Conservation (phyloP, 2,329 filamentous ascomycete species). For the Akanthomyces muscarius region DNA sequence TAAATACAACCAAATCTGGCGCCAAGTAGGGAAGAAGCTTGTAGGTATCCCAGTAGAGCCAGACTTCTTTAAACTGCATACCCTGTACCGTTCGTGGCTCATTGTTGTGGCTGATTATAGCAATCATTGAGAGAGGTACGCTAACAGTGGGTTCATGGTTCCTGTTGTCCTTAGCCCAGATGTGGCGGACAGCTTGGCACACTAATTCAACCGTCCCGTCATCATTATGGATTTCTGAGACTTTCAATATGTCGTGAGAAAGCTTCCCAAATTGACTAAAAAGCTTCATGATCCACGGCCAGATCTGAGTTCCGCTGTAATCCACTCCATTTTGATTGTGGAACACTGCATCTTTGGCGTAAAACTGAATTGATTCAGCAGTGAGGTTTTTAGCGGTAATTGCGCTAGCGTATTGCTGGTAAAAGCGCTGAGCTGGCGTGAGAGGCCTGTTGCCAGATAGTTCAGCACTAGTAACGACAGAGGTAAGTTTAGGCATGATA, state of each 20-base stretch:
- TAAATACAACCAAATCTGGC: background rate
- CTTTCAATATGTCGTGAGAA: background rate
- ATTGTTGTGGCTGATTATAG: background rate
- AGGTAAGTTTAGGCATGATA: background rate
- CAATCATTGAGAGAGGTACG: background rate
- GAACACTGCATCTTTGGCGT: background rate
- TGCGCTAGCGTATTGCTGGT: background rate
- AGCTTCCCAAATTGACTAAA: background rate
- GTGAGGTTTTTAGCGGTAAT: background rate
- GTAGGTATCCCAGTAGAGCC: background rate
- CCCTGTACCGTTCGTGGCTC: background rate
- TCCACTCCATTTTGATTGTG: background rate
- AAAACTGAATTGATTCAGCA: background rate
- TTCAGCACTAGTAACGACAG: background rate
- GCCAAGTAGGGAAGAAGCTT: background rate
- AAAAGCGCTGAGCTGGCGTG: background rate
- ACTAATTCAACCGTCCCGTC: background rate
- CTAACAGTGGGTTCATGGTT: background rate
- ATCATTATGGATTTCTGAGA: background rate
- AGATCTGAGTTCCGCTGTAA: background rate
- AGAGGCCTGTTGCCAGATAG: background rate
- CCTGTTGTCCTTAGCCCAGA: background rate
- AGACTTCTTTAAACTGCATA: background rate
- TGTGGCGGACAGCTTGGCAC: background rate
- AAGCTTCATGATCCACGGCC: background rate